These are phyloP conservation scores for Circinella umbellata DNA, from an alignment of 371 early-diverging fungal species.

Conservation along the genomic window DNA sequence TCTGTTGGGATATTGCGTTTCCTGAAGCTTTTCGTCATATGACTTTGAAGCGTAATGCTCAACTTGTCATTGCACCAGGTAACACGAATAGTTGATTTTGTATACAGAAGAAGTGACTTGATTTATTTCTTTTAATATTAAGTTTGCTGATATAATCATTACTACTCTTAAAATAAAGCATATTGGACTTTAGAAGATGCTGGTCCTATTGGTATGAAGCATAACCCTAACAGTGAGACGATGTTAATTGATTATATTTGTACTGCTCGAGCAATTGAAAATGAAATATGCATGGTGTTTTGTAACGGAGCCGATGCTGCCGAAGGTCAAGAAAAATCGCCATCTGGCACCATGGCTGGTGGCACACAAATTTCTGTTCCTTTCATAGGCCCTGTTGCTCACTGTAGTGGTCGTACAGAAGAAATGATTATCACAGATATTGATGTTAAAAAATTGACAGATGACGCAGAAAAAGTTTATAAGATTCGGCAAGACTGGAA, in stretches of 20 bases:
- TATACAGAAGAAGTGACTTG: too few relatives aligned
- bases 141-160: too few relatives aligned
- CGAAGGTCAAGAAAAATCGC: constrained; percentile 8
- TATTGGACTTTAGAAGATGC: constrained; percentile 45
- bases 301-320: constrained; percentile 29
- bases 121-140: too few relatives aligned
- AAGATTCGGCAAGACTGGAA: constrained; percentile 39
- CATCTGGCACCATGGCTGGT: constrained; percentile 30
- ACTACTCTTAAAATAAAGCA: constrained; percentile 14
- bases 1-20: constrained; percentile 45
- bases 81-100: background rate
- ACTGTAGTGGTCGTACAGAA: constrained; percentile 26
- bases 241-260: constrained; percentile 35
- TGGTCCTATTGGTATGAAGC: constrained; percentile 22
- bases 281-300: constrained; percentile 37
- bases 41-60: constrained; percentile 33
- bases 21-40: constrained; percentile 40
- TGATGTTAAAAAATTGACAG: constrained; percentile 25
- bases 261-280: constrained; percentile 36
- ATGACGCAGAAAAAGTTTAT: constrained; percentile 36
- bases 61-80: constrained; percentile 44
- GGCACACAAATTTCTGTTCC: constrained; percentile 40
- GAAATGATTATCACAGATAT: constrained; percentile 41
- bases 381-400: constrained; percentile 37
- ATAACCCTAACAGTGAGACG: constrained; percentile 30